Evolutionary conservation across 306 rosid genomes (phyloP).

Genomic region (Rosa rugosa): DNA sequence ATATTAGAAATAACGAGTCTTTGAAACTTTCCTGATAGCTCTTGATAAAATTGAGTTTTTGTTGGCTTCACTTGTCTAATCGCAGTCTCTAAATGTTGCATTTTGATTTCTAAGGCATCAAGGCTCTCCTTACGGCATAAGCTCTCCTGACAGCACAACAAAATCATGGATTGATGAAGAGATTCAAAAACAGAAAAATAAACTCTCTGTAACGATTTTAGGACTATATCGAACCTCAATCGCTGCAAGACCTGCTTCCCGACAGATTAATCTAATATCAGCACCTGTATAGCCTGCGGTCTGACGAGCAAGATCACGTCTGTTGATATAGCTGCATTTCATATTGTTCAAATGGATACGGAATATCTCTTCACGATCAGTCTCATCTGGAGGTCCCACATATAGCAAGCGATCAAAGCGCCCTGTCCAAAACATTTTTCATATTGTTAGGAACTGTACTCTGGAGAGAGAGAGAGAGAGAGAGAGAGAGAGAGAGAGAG

Average conservation of each 20-base stretch:
- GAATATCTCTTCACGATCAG: conserved; percentile 82
- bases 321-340: conserved; percentile 62
- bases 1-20: conserved; percentile 55
- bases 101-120: conserved; percentile 59
- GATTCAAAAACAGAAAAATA: conserved; percentile 17
- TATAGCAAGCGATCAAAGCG: conserved; percentile 85
- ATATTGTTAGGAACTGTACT: conserved; percentile 14
- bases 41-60: conserved; percentile 57
- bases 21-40: conserved; percentile 65
- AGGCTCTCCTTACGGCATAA: conserved; percentile 59
- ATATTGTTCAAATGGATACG: conserved; percentile 68
- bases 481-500: too few relatives aligned
- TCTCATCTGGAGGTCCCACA: conserved; percentile 85
- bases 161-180: conserved; percentile 12
- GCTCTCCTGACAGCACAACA: conserved; percentile 54
- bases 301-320: conserved; percentile 56
- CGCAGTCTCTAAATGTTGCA: conserved; percentile 69
- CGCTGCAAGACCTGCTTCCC: conserved; percentile 79
- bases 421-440: conserved; percentile 45
- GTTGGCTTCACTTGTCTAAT: conserved; percentile 64
- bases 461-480: too few relatives aligned
- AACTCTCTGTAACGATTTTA: not conserved
- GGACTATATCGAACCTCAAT: conserved; percentile 63
- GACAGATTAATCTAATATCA: conserved; percentile 77
- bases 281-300: conserved; percentile 83